Conservation (phyloP, 2,329 filamentous ascomycete species). For the Cladosporium sp. region DNA sequence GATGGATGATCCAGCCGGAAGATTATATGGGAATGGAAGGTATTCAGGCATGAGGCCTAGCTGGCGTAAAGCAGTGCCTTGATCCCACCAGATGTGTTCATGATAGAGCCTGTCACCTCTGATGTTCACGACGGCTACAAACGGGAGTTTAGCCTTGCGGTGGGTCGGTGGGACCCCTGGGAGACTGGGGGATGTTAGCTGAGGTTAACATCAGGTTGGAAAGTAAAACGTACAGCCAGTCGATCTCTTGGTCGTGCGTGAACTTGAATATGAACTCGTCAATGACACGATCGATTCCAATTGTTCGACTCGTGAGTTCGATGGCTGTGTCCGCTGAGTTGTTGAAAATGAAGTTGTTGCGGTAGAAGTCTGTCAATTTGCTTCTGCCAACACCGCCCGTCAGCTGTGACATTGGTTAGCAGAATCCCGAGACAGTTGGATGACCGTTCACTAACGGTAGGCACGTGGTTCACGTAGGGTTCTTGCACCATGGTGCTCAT, state of each 20-base stretch:
- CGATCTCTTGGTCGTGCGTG: constrained; percentile 59
- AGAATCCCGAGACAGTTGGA: too few relatives aligned
- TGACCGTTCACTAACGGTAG: constrained; percentile 52
- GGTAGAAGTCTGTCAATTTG: constrained; percentile 63
- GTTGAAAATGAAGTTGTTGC: constrained; percentile 68
- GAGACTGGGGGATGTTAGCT: constrained; percentile 35
- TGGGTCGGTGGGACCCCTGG: constrained; percentile 58
- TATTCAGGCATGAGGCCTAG: constrained; percentile 62
- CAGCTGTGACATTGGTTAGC: constrained; percentile 30
- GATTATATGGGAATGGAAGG: constrained; percentile 43
- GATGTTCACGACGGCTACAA: constrained; percentile 63
- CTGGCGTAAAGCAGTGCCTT: constrained; percentile 59
- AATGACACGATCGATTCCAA: constrained; percentile 67
- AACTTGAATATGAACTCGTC: constrained; percentile 66
- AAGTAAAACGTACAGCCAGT: constrained; percentile 61
- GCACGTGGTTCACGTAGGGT: constrained; percentile 75
- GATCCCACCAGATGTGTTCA: constrained; percentile 70
- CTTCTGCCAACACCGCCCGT: constrained; percentile 65
- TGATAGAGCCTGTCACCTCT: constrained; percentile 65
- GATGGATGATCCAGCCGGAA: constrained; percentile 21
- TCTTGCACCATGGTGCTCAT: constrained; percentile 80
- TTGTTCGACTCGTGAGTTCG: constrained; percentile 66
- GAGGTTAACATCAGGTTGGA: not conserved
- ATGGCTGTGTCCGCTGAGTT: constrained; percentile 65
- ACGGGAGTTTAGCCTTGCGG: constrained; percentile 54